Base-by-base conservation (phyloP, 129 eudicot species). In the Deinandra increscens region DNA sequence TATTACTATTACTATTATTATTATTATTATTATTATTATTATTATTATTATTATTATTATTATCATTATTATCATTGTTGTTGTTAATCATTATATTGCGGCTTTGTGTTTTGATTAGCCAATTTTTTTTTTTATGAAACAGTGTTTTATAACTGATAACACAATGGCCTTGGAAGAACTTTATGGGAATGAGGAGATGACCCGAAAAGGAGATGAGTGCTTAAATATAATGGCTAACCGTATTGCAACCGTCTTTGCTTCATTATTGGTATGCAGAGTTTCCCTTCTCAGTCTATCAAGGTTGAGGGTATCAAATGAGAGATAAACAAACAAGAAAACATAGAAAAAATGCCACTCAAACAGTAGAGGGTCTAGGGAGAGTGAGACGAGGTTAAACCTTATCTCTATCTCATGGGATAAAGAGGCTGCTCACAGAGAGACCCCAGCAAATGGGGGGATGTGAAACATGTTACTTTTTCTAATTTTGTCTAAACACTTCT, bases 181-280 rank as follows among this genome's bases (percentile, higher is more conserved):
- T 58, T 92, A 82, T 78, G 91, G 95, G 45, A 91, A 84, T 72
- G 98, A 86, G 33, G 87, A 75, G 70, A 81, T 77, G 72, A 74
- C 91, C 53, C 84, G 86, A 3, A 84, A 77, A 71, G 88, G 83
- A 26, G 91, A 86, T 75, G 87, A 76, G 61, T 82, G 89, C 72
- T 78, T 92, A 78, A 82, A 78, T 60, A 13, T 79, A 73, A 92
- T 92, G 96, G 98, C 96, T 39, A 68, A 84, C 58, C 91, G 96
- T 9, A 83, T 92, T 59, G 95, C 96, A 55, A 92, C 98, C 14
- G 95, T 87, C 45, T 89, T 92, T 83, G 98, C 96, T 63, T 92
- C 98, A 55, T 75, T 92, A 64, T 74, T 84, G 89, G 98, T 92
- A 86, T 51, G 84, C 41, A 19, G 7, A 49, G 60, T 58, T 13